Evolutionary conservation across 2,329 filamentous ascomycete species (phyloP), one percentile per base, ranked within the genome.

Genomic region (Aspergillus sp.): DNA sequence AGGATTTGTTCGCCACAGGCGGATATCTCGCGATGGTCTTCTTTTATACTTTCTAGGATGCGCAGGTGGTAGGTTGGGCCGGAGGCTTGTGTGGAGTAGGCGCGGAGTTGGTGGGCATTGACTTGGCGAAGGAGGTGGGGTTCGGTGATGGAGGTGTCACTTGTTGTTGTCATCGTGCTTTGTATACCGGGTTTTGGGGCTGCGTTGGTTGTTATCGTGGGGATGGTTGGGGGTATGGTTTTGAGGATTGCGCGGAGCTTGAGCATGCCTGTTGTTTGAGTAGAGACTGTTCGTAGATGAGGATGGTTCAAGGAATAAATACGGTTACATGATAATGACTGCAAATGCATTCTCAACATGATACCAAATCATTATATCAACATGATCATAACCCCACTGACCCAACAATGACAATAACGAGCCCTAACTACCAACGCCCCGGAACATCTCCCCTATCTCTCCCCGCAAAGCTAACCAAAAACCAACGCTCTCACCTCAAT

Each of bases 401-500:
- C 9, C 25, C 9, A 30, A 30, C 25, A 30, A 30, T 30, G 25
- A 30, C 25, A 30, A 10, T 12, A 4, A 30, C 10, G 25, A 30
- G 25, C 25, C 25, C 25, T 30, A 30, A 30, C 25, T 19, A 19
- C 17, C 17, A 19, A 19, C 17, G 17, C 17, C 17, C 10, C 25
- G 25, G 25, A 30, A 30, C 10, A 30, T 30, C 9, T 5, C 5
- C 25, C 25, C 25, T 27, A 27, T 27, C 25, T 27, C 7, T 7
- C 23, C 23, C 23, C 6, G 32, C 13, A 19, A 38, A 44, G 51
- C 57, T 55, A 73, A 15, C 85, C 86, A 75, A 95, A 95, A 0
- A 95, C 86, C 66, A 95, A 74, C 32, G 87, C 83, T 58, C 90
- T 78, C 13, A 95, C 86, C 68, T 96, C 90, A 63, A 96, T 95